phyloP scores from a whole-genome alignment of 345 rosid genomes.

The Zanthoxylum bungeanum region DNA sequence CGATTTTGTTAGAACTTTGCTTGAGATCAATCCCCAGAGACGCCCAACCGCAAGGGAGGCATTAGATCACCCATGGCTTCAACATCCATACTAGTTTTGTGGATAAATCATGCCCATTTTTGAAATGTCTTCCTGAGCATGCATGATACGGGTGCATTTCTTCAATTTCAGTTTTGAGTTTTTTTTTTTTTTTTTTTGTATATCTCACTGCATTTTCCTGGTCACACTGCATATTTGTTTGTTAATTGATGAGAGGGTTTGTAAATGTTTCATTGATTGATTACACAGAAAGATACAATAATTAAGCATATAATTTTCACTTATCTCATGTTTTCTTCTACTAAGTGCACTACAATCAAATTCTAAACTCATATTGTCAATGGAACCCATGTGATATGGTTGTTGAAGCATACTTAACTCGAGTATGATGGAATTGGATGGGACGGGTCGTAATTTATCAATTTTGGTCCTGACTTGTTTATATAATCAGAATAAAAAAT shows the following conservation, averaged over 20 bases:
- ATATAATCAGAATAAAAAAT: too few relatives aligned
- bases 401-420: too few relatives aligned
- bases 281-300: slow-evolving; percentile 11
- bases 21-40: slow-evolving; percentile 69
- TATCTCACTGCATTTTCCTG: background rate
- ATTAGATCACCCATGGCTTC: slow-evolving; percentile 87
- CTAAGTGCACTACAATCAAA: too few relatives aligned
- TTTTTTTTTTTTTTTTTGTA: slow-evolving; percentile 21
- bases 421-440: too few relatives aligned
- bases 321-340: too few relatives aligned
- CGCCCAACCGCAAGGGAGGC: slow-evolving; percentile 88
- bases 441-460: too few relatives aligned
- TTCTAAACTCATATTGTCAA: too few relatives aligned
- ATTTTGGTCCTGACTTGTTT: too few relatives aligned
- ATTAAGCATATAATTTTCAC: slow-evolving; percentile 2
- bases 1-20: slow-evolving; percentile 64
- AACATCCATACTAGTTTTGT: slow-evolving; percentile 26
- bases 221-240: background rate
- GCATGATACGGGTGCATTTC: background rate
- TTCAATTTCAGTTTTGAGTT: slow-evolving; percentile 33
- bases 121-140: background rate
- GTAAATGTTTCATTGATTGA: slow-evolving; percentile 22
- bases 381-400: too few relatives aligned
- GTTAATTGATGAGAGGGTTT: slow-evolving; percentile 17
- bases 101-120: background rate